A percentile compares a stretch with the other conserved stretches of the same genome.
phyloP scores from a whole-genome alignment of 2,329 filamentous ascomycete species.

The Cladorrhinum sp. region DNA sequence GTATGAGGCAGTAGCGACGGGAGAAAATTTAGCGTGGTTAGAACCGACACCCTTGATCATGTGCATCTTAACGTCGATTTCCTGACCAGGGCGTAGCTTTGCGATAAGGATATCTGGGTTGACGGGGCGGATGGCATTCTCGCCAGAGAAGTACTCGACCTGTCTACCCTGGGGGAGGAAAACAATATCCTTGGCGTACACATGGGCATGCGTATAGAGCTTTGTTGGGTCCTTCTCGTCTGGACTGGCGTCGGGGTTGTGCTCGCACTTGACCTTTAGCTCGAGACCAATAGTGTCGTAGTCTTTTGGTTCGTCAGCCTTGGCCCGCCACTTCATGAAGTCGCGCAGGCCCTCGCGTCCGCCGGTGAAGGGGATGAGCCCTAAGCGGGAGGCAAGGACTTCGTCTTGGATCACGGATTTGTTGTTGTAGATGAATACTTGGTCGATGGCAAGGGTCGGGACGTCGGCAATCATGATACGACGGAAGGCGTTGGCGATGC shows the following conservation, averaged over 20 bases:
- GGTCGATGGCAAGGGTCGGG: conserved; percentile 89
- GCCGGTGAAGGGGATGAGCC: conserved; percentile 85
- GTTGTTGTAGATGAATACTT: conserved; percentile 91
- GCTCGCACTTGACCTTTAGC: conserved; percentile 76
- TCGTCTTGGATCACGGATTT: conserved; percentile 98
- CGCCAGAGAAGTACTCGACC: conserved; percentile 63
- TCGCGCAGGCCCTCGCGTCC: conserved; percentile 69
- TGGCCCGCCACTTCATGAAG: conserved; percentile 79
- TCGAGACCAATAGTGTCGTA: conserved; percentile 78
- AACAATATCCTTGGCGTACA: conserved; percentile 74
- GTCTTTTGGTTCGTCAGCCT: conserved; percentile 62
- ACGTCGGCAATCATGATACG: conserved; percentile 94
- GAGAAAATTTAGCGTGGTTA: conserved; percentile 96
- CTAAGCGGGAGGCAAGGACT: conserved; percentile 85
- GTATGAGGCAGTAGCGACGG: conserved; percentile 92
- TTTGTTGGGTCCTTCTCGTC: conserved; percentile 78
- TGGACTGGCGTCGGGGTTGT: conserved; percentile 67
- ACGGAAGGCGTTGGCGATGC: conserved; percentile 94
- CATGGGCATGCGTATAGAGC: conserved; percentile 80
- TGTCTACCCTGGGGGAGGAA: conserved; percentile 77
- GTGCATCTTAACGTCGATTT: conserved; percentile 82
- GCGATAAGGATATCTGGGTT: conserved; percentile 93
- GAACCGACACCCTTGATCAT: conserved; percentile 91
- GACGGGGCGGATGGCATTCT: conserved; percentile 67
- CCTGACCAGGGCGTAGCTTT: conserved; percentile 88